Base-by-base conservation (phyloP, 1,284 basidiomycete genomes). In the Pholiota adiposa region DNA sequence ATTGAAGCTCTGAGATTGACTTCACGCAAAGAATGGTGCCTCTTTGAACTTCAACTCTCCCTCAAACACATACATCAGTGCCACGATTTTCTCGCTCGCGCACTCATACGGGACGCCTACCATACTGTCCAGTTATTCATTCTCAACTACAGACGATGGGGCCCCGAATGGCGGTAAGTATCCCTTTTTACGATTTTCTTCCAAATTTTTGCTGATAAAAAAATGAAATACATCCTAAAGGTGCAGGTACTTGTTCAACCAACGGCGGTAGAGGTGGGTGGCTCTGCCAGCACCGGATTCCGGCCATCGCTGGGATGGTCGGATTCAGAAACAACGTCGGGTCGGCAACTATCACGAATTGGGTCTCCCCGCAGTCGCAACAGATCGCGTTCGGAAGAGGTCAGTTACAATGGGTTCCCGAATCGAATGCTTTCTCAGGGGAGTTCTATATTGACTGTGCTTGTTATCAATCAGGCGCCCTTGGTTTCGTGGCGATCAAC, bases 81-180 rank as follows among this genome's bases (percentile, higher is more conserved):
- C 86, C 0, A 81, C 76, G 16, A 79, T 90, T 27, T 88, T 89
- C 75, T 87, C 85, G 0, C 79, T 90, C 12, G 84, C 86, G 0
- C 84, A 88, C 67, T 79, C 86, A 0, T 90, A 87, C 68, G 88
- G 88, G 52, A 85, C 82, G 2, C 87, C 88, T 0, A 83, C 84
- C 0, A 73, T 90, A 53, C 76, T 90, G 0, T 89, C 87, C 0
- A 83, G 84, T 64, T 91, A 86, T 68, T 74, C 77, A 9, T 87
- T 83, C 72, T 75, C 76, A 9, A 70, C 76, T 38, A 75, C 65
- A 11, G 86, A 87, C 63, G 80, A 73, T 19, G 88, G 88, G 18
- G 79, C 84, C 23, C 85, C 86, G 0, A 84, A 85, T 63, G 75
- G 76, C 33, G 82, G 84, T 81, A 54, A 34, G 71, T 51, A 48